phyloP scores from a whole-genome alignment of 192 early-diverging fungal genomes.

The Gamsiella multidivaricata region DNA sequence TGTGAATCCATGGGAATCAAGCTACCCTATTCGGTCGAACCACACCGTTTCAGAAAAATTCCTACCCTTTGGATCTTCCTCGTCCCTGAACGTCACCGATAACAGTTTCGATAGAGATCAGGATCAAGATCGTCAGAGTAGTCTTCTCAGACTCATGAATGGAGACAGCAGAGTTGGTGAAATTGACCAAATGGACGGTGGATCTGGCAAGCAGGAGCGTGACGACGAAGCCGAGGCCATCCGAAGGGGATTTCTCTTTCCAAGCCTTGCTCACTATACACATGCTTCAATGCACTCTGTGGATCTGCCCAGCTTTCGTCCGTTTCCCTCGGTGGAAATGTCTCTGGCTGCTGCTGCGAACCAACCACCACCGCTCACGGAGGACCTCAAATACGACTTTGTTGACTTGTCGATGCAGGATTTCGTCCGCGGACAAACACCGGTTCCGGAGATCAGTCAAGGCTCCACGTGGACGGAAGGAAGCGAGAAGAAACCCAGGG shows the following conservation, averaged over 20 bases:
- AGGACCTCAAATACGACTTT: slow-evolving; percentile 29
- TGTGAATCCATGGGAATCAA: slow-evolving; percentile 47
- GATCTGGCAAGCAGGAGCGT: background rate
- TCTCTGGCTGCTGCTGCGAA: slow-evolving; percentile 35
- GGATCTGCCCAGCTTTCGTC: background rate
- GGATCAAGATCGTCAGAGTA: slow-evolving; percentile 26
- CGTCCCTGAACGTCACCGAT: background rate
- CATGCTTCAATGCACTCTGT: background rate
- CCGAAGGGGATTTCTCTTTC: slow-evolving; percentile 28
- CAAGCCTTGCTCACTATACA: slow-evolving; percentile 12
- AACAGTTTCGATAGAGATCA: background rate
- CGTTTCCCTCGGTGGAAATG: slow-evolving; percentile 37
- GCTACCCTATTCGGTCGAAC: slow-evolving; percentile 9
- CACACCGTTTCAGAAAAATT: slow-evolving; percentile 34
- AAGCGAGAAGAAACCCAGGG: slow-evolving; percentile 11
- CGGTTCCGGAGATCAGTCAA: background rate
- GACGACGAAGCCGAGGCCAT: slow-evolving; percentile 25
- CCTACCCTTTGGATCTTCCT: slow-evolving; percentile 20
- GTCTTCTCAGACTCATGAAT: slow-evolving; percentile 42
- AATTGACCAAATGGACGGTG: background rate
- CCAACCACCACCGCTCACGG: slow-evolving; percentile 8
- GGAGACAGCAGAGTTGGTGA: background rate
- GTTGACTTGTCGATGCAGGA: slow-evolving; percentile 19
- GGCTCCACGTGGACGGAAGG: background rate
- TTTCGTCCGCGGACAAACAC: background rate